Base-by-base conservation (phyloP, 345 rosid genomes). In the Excoecaria agallocha region DNA sequence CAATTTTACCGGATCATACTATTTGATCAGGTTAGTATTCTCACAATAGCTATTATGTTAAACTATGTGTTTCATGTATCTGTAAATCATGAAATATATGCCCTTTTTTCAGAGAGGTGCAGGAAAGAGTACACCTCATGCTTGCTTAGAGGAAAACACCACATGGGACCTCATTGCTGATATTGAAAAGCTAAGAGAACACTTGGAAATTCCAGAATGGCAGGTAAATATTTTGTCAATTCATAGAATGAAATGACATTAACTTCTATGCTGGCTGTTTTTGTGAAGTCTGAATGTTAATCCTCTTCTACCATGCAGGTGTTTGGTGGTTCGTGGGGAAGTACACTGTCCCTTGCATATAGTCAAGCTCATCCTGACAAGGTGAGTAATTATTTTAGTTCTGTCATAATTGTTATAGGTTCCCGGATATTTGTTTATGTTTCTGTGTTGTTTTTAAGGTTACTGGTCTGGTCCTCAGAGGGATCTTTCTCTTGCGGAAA, bases 241-340 rank as follows among this genome's bases (percentile, higher is more conserved):
- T 62, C 35, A 48, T 50, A 25, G 35, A 70, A 77, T 65, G 5
- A 1, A 46, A 5, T n/a, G 54, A 16, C 3, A 57, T 69, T 12
- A 58, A 59, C 15, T 25, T 45, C 56, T 6, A 46, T 49, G 17
- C 24, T 57, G 60, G 65, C 61, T 78, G 39, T 37, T 66, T 64
- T 35, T 46, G 25, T 6, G 22, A 71, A 39, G 55, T 6, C 19
- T 6, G 35, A 71, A 39, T 49, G 46, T 10, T 16, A 22, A 15
- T 59, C 9, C 22, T 35, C 13, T 30, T 25, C 25, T 39, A 11
- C 70, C n/a, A 13, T 57, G 49, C 62, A 94, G 98, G 94, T 93
- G 70, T 91, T 94, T 86, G 97, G 98, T 60, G 98, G 98, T 54
- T 94, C 98, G 39, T 94, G 98, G 98, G 98, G 98, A 84, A 94